phyloP scores from a whole-genome alignment of 2,329 filamentous ascomycete genomes.

The Fusarium longipes region DNA sequence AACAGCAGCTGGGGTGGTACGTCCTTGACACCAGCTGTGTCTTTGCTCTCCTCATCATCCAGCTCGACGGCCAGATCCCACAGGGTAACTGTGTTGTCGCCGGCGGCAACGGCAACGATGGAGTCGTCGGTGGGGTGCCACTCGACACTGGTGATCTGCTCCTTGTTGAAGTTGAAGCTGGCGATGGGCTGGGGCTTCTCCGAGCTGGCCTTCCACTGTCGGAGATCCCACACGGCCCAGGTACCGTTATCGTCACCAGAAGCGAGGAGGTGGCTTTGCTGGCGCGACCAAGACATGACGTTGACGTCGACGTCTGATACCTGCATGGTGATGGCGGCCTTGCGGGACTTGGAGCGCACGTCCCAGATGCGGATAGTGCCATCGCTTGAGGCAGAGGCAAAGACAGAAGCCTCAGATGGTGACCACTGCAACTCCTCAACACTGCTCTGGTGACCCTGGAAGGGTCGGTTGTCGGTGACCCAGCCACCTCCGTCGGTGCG shows the following conservation, averaged over 20 bases:
- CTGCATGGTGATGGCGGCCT: constrained; percentile 87
- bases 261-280: constrained; percentile 89
- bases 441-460: constrained; percentile 84
- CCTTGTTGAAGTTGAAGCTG: constrained; percentile 93
- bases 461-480: constrained; percentile 85
- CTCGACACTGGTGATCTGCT: constrained; percentile 94
- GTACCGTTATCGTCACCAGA: constrained; percentile 93
- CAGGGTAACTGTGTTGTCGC: constrained; percentile 91
- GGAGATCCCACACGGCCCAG: constrained; percentile 96
- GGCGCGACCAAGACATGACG: constrained; percentile 93
- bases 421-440: constrained; percentile 98
- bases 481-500: constrained; percentile 89
- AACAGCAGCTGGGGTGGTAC: constrained; percentile 95
- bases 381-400: constrained; percentile 92
- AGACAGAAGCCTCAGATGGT: constrained; percentile 90
- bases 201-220: constrained; percentile 82
- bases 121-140: constrained; percentile 99
- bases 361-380: constrained; percentile 98
- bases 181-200: constrained; percentile 84
- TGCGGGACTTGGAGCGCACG: constrained; percentile 87
- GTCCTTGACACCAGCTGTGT: constrained; percentile 86
- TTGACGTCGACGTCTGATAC: constrained; percentile 91
- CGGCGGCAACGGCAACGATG: constrained; percentile 90
- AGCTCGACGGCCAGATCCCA: constrained; percentile 98
- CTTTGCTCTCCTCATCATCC: constrained; percentile 95